Evolutionary conservation across 2,329 filamentous ascomycete species (phyloP), one percentile per base, ranked within the genome.

Genomic region (Colletotrichum salicis): DNA sequence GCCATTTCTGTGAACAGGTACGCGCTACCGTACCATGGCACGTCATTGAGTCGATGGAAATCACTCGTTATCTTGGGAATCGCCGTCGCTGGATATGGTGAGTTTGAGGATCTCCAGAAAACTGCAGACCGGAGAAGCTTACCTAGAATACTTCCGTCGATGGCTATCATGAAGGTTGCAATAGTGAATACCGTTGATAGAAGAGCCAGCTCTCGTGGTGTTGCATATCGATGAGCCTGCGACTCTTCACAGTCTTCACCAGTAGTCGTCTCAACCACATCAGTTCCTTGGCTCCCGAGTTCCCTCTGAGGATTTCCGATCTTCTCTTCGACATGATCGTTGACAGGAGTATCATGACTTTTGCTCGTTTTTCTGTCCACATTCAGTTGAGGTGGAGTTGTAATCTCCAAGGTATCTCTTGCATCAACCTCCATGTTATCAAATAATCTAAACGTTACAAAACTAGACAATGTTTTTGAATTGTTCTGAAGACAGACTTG

Each of bases 1-100:
- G 60, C 60, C 60, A 35, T 51, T 10, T 35, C 29, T 13, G 60
- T 35, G 12, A 63, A 54, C 19, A 84, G 82, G 74, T 87, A 87
- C 35, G 84, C 83, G 66, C 83, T 84, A 5, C 83, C 85, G 76
- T 89, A 89, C 88, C 88, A 90, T 37, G 86, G 87, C 19, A 89
- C 84, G 74, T 89, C 87, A 3, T 79, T 76, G 1, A 88, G 78
- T n/a, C 84, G 84, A 65, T 87, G 82, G 76, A 87, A 86, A 29
- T 85, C 80, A 66, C 80, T 83, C 0, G 86, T 88, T 63, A 89
- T 88, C 56, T 79, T 78, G 1, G 86, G 86, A 68, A 86, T 82
- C 3, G 86, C 82, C 81, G 57, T 45, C 8, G 57, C 57, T 59
- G 24, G 13, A 15, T 6, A 24, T 15, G 6, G 12, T 45, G 13